Evolutionary conservation across 2,329 filamentous ascomycete genomes (phyloP).

Genomic region (Colletotrichum tropicale): DNA sequence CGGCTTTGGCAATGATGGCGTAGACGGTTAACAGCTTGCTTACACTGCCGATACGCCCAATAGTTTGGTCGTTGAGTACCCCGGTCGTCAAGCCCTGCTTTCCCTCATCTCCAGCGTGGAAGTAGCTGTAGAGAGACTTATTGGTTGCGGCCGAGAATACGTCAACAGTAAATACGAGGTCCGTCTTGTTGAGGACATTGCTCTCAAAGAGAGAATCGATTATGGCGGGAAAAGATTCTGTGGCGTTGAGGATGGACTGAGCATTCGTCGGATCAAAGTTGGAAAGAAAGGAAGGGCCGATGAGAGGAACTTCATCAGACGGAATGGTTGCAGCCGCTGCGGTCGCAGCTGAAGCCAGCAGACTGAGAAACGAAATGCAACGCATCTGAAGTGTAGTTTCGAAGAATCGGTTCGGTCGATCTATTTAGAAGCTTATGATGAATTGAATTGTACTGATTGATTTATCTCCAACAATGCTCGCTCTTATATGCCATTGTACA

Average conservation of each 20-base stretch:
- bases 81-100: background rate
- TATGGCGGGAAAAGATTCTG: background rate
- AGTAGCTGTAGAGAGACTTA: slow-evolving; percentile 26
- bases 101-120: background rate
- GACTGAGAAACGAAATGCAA: background rate
- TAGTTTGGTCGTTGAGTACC: slow-evolving; percentile 33
- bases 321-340: background rate
- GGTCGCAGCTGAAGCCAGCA: background rate
- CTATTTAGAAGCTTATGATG: background rate
- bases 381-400: background rate
- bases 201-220: background rate
- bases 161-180: slow-evolving; percentile 19
- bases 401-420: background rate
- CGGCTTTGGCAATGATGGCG: slow-evolving; percentile 24
- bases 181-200: background rate
- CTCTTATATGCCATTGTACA: background rate
- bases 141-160: slow-evolving; percentile 30
- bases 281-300: slow-evolving; percentile 23
- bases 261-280: slow-evolving; percentile 18
- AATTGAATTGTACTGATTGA: background rate
- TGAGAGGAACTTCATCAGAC: slow-evolving; percentile 14
- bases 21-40: slow-evolving; percentile 38
- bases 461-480: background rate
- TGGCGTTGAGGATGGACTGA: background rate
- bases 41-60: slow-evolving; percentile 38